These are phyloP conservation scores for Cyclostephanos tholiformis DNA, from an alignment of 108 stramenopile species.

Conservation along the genomic window DNA sequence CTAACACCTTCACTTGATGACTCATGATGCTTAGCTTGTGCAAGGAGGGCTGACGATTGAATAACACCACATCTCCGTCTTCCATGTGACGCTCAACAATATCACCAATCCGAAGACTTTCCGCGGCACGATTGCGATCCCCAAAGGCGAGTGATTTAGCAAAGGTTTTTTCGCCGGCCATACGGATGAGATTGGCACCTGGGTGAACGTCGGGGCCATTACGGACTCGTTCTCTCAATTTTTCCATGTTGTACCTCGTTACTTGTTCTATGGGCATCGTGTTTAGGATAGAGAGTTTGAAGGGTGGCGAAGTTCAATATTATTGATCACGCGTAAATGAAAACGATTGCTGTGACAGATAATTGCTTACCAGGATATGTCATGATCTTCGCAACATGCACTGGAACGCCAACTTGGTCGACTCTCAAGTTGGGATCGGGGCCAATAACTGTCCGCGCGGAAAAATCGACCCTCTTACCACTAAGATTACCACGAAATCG, in stretches of 20 bases:
- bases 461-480: slow-evolving; percentile 99
- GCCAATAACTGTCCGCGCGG: slow-evolving; percentile 97
- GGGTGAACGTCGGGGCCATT: slow-evolving; percentile 96
- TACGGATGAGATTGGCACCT: slow-evolving; percentile 95
- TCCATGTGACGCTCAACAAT: slow-evolving; percentile 98
- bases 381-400: slow-evolving; percentile 93
- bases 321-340: neutral
- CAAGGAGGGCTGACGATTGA: slow-evolving; percentile 99
- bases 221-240: slow-evolving; percentile 78
- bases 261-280: slow-evolving; percentile 76
- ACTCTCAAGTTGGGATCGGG: slow-evolving; percentile 96
- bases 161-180: slow-evolving; percentile 63
- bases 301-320: neutral
- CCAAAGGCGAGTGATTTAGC: slow-evolving; percentile 91
- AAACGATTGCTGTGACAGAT: neutral
- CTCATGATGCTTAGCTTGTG: slow-evolving; percentile 99
- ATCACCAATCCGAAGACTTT: slow-evolving; percentile 89
- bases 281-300: no score
- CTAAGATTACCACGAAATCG: slow-evolving; percentile 97
- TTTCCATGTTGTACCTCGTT: slow-evolving; percentile 94
- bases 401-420: slow-evolving; percentile 98
- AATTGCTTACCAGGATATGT: slow-evolving; percentile 84
- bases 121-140: slow-evolving; percentile 84
- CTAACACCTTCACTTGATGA: slow-evolving; percentile 93
- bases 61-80: slow-evolving; percentile 96